A percentile compares a stretch with the other conserved stretches of the same genome.
phyloP scores from a whole-genome alignment of 1,284 basidiomycete genomes.

The Cryptococcus sp. region DNA sequence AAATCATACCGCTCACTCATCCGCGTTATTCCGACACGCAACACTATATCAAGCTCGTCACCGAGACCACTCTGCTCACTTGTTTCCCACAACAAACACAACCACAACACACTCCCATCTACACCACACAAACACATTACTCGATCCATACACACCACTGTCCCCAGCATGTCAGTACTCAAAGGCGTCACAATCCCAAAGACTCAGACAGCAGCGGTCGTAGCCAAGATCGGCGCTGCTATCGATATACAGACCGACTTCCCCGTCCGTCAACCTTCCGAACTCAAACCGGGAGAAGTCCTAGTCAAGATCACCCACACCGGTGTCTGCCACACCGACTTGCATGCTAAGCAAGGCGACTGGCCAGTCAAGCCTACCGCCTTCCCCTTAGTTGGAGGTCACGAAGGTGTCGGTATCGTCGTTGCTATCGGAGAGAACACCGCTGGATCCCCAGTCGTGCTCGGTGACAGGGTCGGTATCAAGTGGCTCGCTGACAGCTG shows the following conservation, averaged over 20 bases:
- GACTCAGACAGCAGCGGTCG: slow-evolving; percentile 65
- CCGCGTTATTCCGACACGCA: no score
- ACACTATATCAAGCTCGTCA: no score
- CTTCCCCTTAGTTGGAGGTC: slow-evolving; percentile 75
- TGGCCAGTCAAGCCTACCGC: slow-evolving; percentile 66
- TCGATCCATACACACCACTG: slow-evolving; percentile 7
- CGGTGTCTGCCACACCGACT: slow-evolving; percentile 68
- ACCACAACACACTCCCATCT: not conserved
- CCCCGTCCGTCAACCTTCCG: slow-evolving; percentile 62
- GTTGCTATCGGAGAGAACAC: slow-evolving; percentile 76
- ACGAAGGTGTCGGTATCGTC: slow-evolving; percentile 57
- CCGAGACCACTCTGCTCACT: not conserved
- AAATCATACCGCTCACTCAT: no score
- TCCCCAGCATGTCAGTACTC: slow-evolving; percentile 12
- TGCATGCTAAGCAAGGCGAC: slow-evolving; percentile 68
- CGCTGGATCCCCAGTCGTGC: slow-evolving; percentile 55
- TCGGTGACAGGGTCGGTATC: slow-evolving; percentile 83
- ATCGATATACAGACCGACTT: slow-evolving; percentile 43
- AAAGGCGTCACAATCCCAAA: slow-evolving; percentile 58
- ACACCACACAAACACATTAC: not conserved
- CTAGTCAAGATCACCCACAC: slow-evolving; percentile 75
- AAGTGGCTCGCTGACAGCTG: slow-evolving; percentile 76
- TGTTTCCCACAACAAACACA: not conserved
- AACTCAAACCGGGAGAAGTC: slow-evolving; percentile 76
- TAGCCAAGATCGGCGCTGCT: slow-evolving; percentile 55